phyloP scores from a whole-genome alignment of 495 filamentous ascomycete species.

The Xylaria intraflava region DNA sequence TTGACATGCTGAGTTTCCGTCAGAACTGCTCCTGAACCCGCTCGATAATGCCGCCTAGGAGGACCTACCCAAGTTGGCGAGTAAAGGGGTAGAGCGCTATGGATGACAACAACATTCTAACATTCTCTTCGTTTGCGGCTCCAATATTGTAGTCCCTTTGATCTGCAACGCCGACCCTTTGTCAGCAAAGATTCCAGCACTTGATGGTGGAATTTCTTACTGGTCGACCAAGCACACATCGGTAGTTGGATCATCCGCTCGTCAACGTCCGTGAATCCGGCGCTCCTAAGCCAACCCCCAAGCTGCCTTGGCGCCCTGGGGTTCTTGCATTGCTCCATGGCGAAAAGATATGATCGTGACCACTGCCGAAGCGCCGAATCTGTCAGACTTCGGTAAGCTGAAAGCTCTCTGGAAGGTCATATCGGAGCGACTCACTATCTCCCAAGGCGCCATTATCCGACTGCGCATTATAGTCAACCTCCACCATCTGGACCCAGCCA shows the following conservation, averaged over 20 bases:
- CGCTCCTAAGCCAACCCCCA: conserved; percentile 52
- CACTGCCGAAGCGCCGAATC: conserved; percentile 66
- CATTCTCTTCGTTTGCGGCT: conserved; percentile 52
- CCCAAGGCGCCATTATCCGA: conserved; percentile 83
- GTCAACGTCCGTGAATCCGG: conserved; percentile 71
- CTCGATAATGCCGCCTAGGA: not conserved
- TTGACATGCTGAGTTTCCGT: conserved; percentile 49
- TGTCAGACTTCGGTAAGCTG: conserved; percentile 16
- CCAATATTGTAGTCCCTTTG: conserved; percentile 58
- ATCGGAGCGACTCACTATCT: conserved; percentile 35
- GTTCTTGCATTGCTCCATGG: conserved; percentile 63
- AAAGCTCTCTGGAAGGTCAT: conserved; percentile 4
- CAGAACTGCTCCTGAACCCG: not conserved
- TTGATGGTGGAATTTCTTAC: conserved; percentile 36
- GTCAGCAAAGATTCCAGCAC: not conserved
- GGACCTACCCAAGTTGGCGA: conserved; percentile 32
- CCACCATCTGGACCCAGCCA: conserved; percentile 89
- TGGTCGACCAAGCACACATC: conserved; percentile 66
- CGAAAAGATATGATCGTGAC: conserved; percentile 62
- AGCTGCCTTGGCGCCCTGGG: conserved; percentile 61
- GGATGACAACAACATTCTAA: conserved; percentile 53
- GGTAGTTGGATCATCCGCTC: conserved; percentile 61
- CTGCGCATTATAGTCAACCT: conserved; percentile 82
- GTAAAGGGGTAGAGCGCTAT: conserved; percentile 58
- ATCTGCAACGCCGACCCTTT: conserved; percentile 40